These are phyloP conservation scores for Austroboletus niveus DNA, from an alignment of 1,284 basidiomycete species.

Conservation along the genomic window DNA sequence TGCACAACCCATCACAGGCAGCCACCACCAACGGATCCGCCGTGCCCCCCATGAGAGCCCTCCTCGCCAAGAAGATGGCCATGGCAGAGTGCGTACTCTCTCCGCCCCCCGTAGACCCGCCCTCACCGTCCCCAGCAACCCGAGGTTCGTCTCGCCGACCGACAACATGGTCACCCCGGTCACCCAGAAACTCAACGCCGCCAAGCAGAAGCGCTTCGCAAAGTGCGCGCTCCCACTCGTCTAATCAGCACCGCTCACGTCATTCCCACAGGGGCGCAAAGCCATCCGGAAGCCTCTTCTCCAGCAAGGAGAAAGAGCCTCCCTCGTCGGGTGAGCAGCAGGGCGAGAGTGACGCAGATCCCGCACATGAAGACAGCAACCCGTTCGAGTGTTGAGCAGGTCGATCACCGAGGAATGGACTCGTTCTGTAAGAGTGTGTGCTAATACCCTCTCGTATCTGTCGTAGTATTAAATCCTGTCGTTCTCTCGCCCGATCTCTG, in stretches of 20 bases:
- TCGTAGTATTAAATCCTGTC: slow-evolving; percentile 23
- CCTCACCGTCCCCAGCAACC: slow-evolving; percentile 48
- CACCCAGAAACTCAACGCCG: slow-evolving; percentile 84
- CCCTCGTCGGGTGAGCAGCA: slow-evolving; percentile 43
- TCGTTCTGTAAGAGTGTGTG: slow-evolving; percentile 27
- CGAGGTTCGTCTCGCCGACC: slow-evolving; percentile 84
- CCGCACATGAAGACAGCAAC: slow-evolving; percentile 51
- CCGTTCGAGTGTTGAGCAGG: slow-evolving; percentile 44
- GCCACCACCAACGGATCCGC: slow-evolving; percentile 51
- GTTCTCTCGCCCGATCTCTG: slow-evolving; percentile 33
- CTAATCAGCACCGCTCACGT: slow-evolving; percentile 5
- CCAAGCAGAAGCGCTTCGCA: slow-evolving; percentile 88
- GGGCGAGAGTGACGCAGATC: slow-evolving; percentile 23
- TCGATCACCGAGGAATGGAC: slow-evolving; percentile 5
- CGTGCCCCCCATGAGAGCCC: slow-evolving; percentile 72
- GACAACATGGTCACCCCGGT: slow-evolving; percentile 91
- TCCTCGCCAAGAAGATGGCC: slow-evolving; percentile 85
- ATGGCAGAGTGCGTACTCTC: slow-evolving; percentile 65
- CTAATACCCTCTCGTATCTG: slow-evolving; percentile 23
- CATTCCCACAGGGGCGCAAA: slow-evolving; percentile 47
- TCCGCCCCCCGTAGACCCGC: neutral
- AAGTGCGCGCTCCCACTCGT: slow-evolving; percentile 58
- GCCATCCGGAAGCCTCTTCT: slow-evolving; percentile 58
- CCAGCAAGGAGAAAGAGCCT: slow-evolving; percentile 37
- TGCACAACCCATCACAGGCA: slow-evolving; percentile 80